Percentiles rank a stretch among this genome's conserved stretches.
Conservation (phyloP, 306 rosid genomes). For the Boehmeria nivea region DNA sequence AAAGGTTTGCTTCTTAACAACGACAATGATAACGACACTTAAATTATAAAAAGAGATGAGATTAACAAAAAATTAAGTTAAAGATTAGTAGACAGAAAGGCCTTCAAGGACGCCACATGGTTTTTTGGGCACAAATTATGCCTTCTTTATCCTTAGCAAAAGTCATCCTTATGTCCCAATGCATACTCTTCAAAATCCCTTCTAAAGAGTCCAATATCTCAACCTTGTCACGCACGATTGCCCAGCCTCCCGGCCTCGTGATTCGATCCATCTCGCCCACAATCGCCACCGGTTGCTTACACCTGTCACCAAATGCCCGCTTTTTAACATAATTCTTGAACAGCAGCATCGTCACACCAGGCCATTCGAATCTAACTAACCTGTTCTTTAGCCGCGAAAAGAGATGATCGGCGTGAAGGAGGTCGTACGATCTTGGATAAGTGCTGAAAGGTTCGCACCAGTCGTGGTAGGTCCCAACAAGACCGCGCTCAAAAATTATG, state of each 20-base stretch:
- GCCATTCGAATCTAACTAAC: conserved; percentile 19
- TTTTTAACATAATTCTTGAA: too few relatives aligned
- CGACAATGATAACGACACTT: too few relatives aligned
- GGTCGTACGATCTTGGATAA: conserved; percentile 92
- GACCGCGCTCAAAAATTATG: conserved; percentile 80
- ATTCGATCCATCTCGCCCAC: conserved; percentile 95
- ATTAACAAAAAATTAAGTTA: too few relatives aligned
- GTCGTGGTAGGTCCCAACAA: conserved; percentile 79
- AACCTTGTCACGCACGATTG: conserved; percentile 78
- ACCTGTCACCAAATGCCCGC: conserved; percentile 41
- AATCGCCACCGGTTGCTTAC: conserved; percentile 70
- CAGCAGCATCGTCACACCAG: too few relatives aligned
- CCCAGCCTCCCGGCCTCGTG: conserved; percentile 88
- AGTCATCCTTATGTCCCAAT: conserved; percentile 79
- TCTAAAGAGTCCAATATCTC: conserved; percentile 71
- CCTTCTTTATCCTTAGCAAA: conserved; percentile 70
- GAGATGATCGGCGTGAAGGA: conserved; percentile 90
- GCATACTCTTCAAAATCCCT: conserved; percentile 62
- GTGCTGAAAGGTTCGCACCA: conserved; percentile 94
- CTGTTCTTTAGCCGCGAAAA: conserved; percentile 93
- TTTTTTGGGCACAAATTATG: conserved; percentile 77
- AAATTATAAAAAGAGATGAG: too few relatives aligned
- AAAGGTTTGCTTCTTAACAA: too few relatives aligned
- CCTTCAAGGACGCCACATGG: conserved; percentile 66
- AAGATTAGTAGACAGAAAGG: too few relatives aligned